phyloP scores from a whole-genome alignment of 73 alveolate species.

The Paramecium biaurelia region DNA sequence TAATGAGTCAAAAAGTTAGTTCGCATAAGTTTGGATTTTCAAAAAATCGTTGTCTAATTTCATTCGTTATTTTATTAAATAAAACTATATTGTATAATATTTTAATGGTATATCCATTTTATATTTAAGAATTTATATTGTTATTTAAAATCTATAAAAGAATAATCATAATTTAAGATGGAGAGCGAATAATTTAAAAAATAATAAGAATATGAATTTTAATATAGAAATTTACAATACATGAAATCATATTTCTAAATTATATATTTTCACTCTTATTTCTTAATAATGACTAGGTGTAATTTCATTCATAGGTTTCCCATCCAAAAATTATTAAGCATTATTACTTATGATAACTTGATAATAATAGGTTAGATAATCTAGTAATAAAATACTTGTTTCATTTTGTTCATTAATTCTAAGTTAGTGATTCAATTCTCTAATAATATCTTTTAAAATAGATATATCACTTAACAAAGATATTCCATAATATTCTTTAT shows the following conservation, averaged over 20 bases:
- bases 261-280: conserved; percentile 15
- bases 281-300: conserved; percentile 16
- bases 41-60: conserved; percentile 30
- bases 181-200: neutral
- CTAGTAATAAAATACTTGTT: conserved; percentile 4
- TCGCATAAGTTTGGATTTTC: conserved; percentile 28
- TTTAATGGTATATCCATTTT: no score
- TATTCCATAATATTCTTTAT: neutral
- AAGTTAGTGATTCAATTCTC: conserved; percentile 28
- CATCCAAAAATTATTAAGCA: conserved; percentile 4
- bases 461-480: neutral
- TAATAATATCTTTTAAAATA: neutral
- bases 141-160: no score
- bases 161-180: no score
- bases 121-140: no score
- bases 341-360: neutral
- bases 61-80: conserved; percentile 19
- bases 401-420: neutral
- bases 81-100: neutral
- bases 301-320: conserved; percentile 25
- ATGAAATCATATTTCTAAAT: conserved; percentile 2
- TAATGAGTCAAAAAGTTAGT: conserved; percentile 4
- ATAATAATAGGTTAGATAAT: conserved; percentile 11
- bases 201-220: no score
- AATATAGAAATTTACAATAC: no score